Evolutionary conservation across 495 filamentous ascomycete genomes (phyloP), one percentile per base, ranked within the genome.

Genomic region (Penicillium atrosanguineum): DNA sequence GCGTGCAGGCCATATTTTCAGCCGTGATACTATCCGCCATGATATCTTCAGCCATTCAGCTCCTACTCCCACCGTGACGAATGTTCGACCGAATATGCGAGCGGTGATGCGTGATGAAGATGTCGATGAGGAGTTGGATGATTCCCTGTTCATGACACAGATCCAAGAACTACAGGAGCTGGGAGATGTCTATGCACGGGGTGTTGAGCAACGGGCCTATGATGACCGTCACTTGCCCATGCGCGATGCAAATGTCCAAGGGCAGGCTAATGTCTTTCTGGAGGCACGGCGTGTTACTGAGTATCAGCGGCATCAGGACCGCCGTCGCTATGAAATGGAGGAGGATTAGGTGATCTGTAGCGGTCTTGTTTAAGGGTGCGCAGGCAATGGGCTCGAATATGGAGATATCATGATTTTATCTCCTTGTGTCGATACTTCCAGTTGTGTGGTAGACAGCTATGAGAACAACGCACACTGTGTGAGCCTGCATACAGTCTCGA

Each of bases 241-340:
- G 44, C 44, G 48, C 12, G 48, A 52, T 19, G 14, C 4, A 5
- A 44, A 43, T 44, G n/a, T 34, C 4, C 49, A 52, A 16, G 38
- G 47, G 0, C 44, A 39, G 14, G 20, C 19, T 6, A 38, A 55
- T 51, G 0, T 60, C 61, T 15, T 67, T 57, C 1, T 64, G 60
- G 46, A 76, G 69, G 21, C 23, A 45, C 55, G 55, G 6, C 55
- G 59, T 53, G 2, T 47, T 49, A 16, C 59, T 53, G n/a, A 74
- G 68, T 21, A 60, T 37, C 8, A 49, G 51, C 5, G 61, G 46
- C 43, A 74, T 70, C 11, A 44, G 18, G 20, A 14, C 29, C 54
- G 54, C 18, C 46, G 42, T 11, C 38, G 4, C 9, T 8, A 34
- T 4, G 9, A 11, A 4, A 34, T 34, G 31, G 31, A 34, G 31